Base-by-base conservation (phyloP, 192 early-diverging fungal genomes). In the Linnemannia exigua region DNA sequence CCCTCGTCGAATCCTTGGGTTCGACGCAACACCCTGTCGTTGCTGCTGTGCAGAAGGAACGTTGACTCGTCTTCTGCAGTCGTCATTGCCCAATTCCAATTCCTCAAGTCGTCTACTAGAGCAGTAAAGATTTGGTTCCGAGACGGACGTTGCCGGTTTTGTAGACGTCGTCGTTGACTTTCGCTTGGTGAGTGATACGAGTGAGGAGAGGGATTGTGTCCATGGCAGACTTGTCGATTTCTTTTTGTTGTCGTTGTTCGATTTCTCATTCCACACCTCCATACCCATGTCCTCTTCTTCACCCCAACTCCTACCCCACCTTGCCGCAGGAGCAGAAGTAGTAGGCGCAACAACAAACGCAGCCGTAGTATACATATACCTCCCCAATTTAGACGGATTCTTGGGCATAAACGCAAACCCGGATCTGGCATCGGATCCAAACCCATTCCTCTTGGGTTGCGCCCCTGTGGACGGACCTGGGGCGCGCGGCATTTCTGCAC, bases 401-500 rank as follows among this genome's bases (percentile, higher is more conserved):
- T 77, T 80, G 2, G 74, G 75, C 35, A 44, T 11, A 12, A 75
- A 58, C 3, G 20, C 70, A 54, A 76, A 25, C 2, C 79, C 84
- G 8, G 54, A 74, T 20, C 74, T 73, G n/a, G 72, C 76, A 37
- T 38, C 19, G 25, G 84, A 72, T 4, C 84, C 84, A 58, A 86
- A 80, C n/a, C 79, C 79, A 8, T 70, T 86, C 28, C 67, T 17
- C 25, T 67, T 76, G 5, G 84, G 84, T 52, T 67, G 68, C 3
- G 84, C 68, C 5, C 84, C 84, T 5, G 84, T 86, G 1, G 84
- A 80, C 2, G 84, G 83, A 0, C 83, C 83, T 0, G 83, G 83
- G 1, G 83, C 74, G 2, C 83, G 48, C 22, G 83, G 83, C 83
- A 86, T 86, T 25, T 86, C 83, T 25, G 83, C 83, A 1, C 83